These are phyloP conservation scores for Fragaria vesca DNA, from an alignment of 306 rosid species.

Conservation along the genomic window DNA sequence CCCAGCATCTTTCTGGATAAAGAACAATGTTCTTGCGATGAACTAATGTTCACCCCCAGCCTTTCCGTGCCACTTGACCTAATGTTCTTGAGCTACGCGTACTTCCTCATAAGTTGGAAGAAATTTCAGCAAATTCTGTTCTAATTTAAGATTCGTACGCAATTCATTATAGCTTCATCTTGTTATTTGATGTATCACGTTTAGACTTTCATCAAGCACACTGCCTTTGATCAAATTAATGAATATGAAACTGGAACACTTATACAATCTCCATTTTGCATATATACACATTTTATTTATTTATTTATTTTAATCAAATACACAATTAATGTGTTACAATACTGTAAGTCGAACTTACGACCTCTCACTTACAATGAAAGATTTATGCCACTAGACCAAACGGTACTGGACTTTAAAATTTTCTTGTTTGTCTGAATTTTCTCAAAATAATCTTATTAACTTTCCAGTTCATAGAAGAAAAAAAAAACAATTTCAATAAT, in stretches of 20 bases:
- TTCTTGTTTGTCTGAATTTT: no score
- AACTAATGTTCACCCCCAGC: not conserved
- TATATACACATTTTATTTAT: no score
- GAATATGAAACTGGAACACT: not conserved
- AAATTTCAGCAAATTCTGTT: not conserved
- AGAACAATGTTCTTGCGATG: not conserved
- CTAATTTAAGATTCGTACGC: not conserved
- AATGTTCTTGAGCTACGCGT: not conserved
- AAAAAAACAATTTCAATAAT: no score
- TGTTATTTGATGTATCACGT: not conserved
- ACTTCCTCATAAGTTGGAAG: not conserved
- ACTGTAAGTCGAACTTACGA: no score
- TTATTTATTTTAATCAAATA: no score
- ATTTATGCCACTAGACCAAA: no score
- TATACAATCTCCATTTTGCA: not conserved
- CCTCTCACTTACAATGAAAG: no score
- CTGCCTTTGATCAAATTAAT: not conserved
- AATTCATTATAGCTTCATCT: not conserved
- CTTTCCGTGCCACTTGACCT: not conserved
- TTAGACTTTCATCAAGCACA: not conserved
- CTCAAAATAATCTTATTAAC: no score
- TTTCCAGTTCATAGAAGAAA: no score
- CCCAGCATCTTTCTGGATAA: not conserved
- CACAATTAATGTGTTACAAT: no score
- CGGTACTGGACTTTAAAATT: no score